phyloP scores from a whole-genome alignment of 805 yeast genomes.

The Suhomyces xylopsoci region DNA sequence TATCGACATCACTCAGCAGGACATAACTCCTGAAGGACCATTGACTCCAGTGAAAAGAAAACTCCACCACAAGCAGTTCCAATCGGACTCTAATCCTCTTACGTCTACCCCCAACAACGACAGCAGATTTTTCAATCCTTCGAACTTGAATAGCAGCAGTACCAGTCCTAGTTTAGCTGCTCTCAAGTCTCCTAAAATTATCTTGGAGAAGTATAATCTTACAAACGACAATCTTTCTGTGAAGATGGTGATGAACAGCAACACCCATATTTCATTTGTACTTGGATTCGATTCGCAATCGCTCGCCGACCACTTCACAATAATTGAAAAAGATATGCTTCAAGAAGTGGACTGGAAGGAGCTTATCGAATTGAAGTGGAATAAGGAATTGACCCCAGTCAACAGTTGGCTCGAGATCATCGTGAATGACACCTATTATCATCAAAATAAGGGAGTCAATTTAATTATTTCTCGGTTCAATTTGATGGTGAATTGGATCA shows the following conservation, averaged over 20 bases:
- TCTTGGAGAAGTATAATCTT: constrained; percentile 34
- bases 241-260: constrained; percentile 41
- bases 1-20: constrained; percentile 19
- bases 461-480: constrained; percentile 83
- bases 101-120: constrained; percentile 15
- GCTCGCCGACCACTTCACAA: constrained; percentile 78
- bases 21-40: constrained; percentile 22
- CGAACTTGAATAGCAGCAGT: constrained; percentile 1
- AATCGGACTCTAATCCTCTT: constrained; percentile 2
- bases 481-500: constrained; percentile 86
- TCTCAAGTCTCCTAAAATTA: constrained; percentile 26
- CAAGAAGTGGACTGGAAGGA: constrained; percentile 92
- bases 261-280: constrained; percentile 77
- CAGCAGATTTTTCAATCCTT: constrained; percentile 4
- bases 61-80: not conserved
- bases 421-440: constrained; percentile 48
- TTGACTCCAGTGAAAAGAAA: constrained; percentile 27
- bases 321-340: constrained; percentile 80
- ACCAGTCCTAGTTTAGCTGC: constrained; percentile 1
- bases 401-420: constrained; percentile 83
- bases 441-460: constrained; percentile 66
- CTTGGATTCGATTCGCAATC: constrained; percentile 64
- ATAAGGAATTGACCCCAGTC: constrained; percentile 59
- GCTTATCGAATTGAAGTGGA: constrained; percentile 73
- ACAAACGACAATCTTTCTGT: constrained; percentile 31